These are phyloP conservation scores for Nakazawaea ishiwadae DNA, from an alignment of 805 yeast genomes.

Conservation along the genomic window DNA sequence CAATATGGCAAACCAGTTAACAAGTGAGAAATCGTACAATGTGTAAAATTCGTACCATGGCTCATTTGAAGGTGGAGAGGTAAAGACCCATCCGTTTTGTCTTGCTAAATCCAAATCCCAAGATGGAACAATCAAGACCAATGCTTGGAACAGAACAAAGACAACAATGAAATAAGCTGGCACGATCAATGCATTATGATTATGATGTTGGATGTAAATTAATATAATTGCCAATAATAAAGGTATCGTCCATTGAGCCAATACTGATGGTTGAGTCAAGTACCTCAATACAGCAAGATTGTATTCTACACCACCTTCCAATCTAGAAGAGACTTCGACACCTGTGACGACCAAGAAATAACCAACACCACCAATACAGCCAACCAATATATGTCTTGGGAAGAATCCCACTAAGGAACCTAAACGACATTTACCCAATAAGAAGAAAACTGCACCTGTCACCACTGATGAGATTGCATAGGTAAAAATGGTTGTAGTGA, in stretches of 20 bases:
- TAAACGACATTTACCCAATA: conserved; percentile 71
- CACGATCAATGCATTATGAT: conserved; percentile 64
- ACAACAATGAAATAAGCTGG: conserved; percentile 77
- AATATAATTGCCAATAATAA: conserved; percentile 56
- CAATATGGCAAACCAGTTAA: conserved; percentile 69
- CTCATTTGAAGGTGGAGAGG: conserved; percentile 53
- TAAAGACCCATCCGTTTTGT: conserved; percentile 80
- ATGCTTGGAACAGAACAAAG: conserved; percentile 62
- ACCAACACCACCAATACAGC: conserved; percentile 98
- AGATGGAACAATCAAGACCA: conserved; percentile 60
- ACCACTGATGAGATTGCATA: conserved; percentile 79
- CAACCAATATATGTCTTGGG: conserved; percentile 93
- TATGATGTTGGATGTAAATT: conserved; percentile 53
- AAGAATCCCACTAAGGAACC: conserved; percentile 92
- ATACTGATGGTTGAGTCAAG: conserved; percentile 35
- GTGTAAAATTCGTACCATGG: conserved; percentile 92
- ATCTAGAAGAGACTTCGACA: conserved; percentile 80
- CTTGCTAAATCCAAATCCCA: conserved; percentile 62
- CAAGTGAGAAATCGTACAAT: conserved; percentile 61
- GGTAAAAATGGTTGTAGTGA: conserved; percentile 84
- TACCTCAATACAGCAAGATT: conserved; percentile 48
- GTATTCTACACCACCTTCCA: conserved; percentile 70
- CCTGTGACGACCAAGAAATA: conserved; percentile 89
- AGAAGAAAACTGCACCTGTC: conserved; percentile 78
- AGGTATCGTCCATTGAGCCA: conserved; percentile 72